Conservation (phyloP, 331 rosid species). For the Spiraea crenata region DNA sequence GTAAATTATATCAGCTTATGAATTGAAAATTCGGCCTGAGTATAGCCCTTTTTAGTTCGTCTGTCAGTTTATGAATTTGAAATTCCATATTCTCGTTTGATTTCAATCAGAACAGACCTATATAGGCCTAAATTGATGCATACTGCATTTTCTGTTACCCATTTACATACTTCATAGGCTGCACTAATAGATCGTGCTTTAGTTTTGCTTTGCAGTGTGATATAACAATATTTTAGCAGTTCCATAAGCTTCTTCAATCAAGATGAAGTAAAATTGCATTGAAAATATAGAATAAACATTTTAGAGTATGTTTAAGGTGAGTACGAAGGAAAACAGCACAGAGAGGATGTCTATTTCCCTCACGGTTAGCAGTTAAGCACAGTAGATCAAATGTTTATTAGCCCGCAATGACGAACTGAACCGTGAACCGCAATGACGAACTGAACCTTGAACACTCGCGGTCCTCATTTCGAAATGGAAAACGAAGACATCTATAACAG, state of each 20-base stretch:
- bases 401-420: constrained; percentile 1
- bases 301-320: background rate
- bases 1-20: background rate
- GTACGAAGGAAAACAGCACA: background rate
- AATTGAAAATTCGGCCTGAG: background rate
- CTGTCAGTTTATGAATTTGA: background rate
- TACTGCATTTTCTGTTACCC: no score
- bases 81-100: background rate
- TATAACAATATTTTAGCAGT: background rate
- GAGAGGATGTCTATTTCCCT: constrained; percentile 3
- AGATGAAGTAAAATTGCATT: background rate
- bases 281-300: background rate
- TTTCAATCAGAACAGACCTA: background rate
- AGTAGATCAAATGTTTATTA: constrained; percentile 4
- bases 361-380: constrained; percentile 6
- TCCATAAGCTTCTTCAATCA: background rate
- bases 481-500: background rate
- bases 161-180: no score
- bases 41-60: background rate
- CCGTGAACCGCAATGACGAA: background rate
- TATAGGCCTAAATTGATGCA: no score
- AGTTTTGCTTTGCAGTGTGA: background rate
- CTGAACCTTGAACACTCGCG: background rate
- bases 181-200: background rate
- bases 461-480: background rate